A percentile compares a stretch with the other conserved stretches of the same genome.
phyloP scores from a whole-genome alignment of 441 rosid species.

The Bocquillonia castaneifolia region DNA sequence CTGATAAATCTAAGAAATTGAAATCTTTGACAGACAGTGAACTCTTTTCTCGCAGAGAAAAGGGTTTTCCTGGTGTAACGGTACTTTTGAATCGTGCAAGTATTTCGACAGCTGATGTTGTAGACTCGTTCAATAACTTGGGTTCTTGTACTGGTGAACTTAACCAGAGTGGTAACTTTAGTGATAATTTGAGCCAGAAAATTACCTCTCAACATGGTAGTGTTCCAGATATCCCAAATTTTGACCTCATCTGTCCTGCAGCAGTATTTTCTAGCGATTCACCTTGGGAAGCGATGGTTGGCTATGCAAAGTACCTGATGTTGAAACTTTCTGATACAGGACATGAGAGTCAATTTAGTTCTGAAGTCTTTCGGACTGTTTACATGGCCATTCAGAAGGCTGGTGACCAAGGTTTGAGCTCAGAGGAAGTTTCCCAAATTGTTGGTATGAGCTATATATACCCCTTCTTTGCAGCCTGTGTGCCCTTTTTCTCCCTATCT shows the following conservation, averaged over 20 bases:
- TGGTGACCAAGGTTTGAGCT: slow-evolving; percentile 88
- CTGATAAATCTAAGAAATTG: slow-evolving; percentile 55
- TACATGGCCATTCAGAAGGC: slow-evolving; percentile 67
- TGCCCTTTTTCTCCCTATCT: not conserved
- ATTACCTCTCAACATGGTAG: slow-evolving; percentile 29
- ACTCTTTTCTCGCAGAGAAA: slow-evolving; percentile 73
- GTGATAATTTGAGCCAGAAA: slow-evolving; percentile 25
- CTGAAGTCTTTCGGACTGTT: slow-evolving; percentile 49
- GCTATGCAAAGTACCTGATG: slow-evolving; percentile 46
- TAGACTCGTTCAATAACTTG: slow-evolving; percentile 51
- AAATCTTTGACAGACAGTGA: slow-evolving; percentile 67
- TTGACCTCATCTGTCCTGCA: slow-evolving; percentile 33
- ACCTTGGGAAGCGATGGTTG: slow-evolving; percentile 73
- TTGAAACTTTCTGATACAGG: slow-evolving; percentile 34
- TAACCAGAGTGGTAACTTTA: slow-evolving; percentile 33
- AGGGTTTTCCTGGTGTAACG: slow-evolving; percentile 89
- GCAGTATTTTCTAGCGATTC: slow-evolving; percentile 41
- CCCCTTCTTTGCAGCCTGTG: slow-evolving; percentile 3
- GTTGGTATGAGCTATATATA: slow-evolving; percentile 39
- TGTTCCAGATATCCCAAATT: slow-evolving; percentile 40
- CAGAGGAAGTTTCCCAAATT: slow-evolving; percentile 52
- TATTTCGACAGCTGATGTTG: slow-evolving; percentile 37
- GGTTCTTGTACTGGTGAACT: slow-evolving; percentile 29
- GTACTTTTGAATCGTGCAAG: slow-evolving; percentile 49
- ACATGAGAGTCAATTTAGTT: slow-evolving; percentile 33